phyloP scores from a whole-genome alignment of 345 rosid genomes.

The Litchi chinensis region DNA sequence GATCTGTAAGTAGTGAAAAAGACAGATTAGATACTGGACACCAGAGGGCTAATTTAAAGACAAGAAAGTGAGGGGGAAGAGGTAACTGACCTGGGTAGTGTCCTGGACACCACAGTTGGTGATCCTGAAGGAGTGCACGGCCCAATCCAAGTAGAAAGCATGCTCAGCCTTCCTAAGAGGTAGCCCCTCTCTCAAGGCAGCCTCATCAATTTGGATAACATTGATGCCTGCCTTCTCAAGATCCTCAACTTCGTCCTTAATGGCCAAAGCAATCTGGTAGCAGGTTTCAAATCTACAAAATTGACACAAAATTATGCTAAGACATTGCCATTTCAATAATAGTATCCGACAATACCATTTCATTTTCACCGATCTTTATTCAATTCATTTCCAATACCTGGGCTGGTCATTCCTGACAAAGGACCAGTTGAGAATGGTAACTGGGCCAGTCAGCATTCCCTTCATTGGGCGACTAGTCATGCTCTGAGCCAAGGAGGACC shows the following conservation, averaged over 20 bases:
- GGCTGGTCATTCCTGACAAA: conserved; percentile 98
- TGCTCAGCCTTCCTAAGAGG: conserved; percentile 98
- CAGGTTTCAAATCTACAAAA: conserved; percentile 79
- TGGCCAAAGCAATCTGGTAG: conserved; percentile 97
- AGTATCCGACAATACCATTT: background rate
- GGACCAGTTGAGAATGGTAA: conserved; percentile 98
- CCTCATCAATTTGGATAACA: conserved; percentile 95
- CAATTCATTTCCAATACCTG: conserved; percentile 47
- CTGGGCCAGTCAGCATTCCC: conserved; percentile 99
- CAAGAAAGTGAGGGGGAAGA: background rate
- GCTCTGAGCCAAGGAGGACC: conserved; percentile 95
- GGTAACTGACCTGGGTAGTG: conserved; percentile 75
- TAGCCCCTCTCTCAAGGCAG: conserved; percentile 96
- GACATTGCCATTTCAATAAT: background rate
- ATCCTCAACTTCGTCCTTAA: conserved; percentile 97
- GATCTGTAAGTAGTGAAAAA: conserved; percentile 46
- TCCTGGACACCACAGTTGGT: conserved; percentile 87
- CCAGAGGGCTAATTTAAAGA: background rate
- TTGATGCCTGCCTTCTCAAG: conserved; percentile 89
- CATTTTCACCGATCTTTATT: background rate
- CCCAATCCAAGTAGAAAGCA: conserved; percentile 98
- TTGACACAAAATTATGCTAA: background rate
- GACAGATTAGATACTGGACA: background rate
- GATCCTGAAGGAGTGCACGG: conserved; percentile 99
- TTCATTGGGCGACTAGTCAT: conserved; percentile 97